A percentile compares a stretch with the other conserved stretches of the same genome.
Evolutionary conservation across 108 stramenopile species (phyloP).

Genomic region (Cylindrotheca fusiformis): DNA sequence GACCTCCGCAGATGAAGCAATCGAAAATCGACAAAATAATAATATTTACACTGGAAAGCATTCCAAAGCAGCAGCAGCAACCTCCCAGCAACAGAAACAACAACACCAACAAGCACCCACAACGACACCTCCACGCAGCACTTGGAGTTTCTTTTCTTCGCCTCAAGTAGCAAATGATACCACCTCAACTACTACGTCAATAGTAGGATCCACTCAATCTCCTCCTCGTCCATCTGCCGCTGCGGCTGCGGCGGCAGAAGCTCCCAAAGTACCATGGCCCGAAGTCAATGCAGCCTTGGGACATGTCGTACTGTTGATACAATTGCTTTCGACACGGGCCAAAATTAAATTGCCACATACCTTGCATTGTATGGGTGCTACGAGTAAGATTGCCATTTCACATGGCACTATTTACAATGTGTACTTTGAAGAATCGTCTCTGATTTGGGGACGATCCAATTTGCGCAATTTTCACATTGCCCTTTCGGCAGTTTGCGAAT

Average conservation of each 20-base stretch:
- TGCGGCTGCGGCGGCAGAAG: background rate
- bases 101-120: slow-evolving; percentile 1
- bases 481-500: slow-evolving; percentile 55
- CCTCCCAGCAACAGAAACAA: slow-evolving; percentile 3
- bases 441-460: slow-evolving; percentile 39
- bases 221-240: background rate
- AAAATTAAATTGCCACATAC: background rate
- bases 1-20: background rate
- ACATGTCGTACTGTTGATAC: slow-evolving; percentile 63
- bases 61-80: slow-evolving; percentile 1
- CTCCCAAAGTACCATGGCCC: slow-evolving; percentile 54
- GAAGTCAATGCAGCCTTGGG: slow-evolving; percentile 88
- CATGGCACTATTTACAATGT: slow-evolving; percentile 31
- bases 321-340: slow-evolving; percentile 27
- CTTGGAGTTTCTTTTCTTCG: background rate
- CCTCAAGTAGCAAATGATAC: background rate
- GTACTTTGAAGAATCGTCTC: slow-evolving; percentile 36
- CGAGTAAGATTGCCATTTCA: background rate
- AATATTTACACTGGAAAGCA: too few relatives aligned
- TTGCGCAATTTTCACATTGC: slow-evolving; percentile 78
- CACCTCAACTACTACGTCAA: background rate
- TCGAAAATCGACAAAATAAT: background rate
- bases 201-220: background rate
- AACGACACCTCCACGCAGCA: slow-evolving; percentile 6
- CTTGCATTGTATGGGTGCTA: background rate